These are phyloP conservation scores for Hymenoscyphus linearis DNA, from an alignment of 2,329 filamentous ascomycete genomes.

Conservation along the genomic window DNA sequence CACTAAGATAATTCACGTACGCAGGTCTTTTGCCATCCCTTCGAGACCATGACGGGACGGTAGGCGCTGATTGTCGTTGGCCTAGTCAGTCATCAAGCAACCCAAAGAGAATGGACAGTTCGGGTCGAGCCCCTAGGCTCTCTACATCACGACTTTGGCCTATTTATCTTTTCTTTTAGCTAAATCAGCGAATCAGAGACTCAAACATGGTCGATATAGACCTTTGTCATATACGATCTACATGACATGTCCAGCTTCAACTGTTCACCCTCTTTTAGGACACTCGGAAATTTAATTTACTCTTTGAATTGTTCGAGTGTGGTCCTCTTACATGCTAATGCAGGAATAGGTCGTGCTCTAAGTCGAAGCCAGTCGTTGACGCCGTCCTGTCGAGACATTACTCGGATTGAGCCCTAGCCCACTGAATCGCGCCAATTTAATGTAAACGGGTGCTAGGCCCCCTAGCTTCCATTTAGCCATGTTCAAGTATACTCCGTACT, in stretches of 20 bases:
- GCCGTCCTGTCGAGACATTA: background rate
- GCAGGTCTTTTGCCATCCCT: background rate
- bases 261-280: too few relatives aligned
- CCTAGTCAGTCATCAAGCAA: background rate
- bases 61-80: background rate
- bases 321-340: background rate
- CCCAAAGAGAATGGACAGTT: too few relatives aligned
- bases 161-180: too few relatives aligned
- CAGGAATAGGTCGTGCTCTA: background rate
- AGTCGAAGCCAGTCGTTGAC: background rate
- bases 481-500: background rate
- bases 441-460: conserved; percentile 3
- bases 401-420: background rate
- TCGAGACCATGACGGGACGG: background rate
- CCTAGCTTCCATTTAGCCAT: background rate
- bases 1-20: background rate
- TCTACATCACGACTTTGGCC: too few relatives aligned
- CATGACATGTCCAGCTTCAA: too few relatives aligned
- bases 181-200: too few relatives aligned
- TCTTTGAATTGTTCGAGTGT: background rate
- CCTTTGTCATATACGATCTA: too few relatives aligned
- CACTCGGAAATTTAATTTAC: background rate
- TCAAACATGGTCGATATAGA: too few relatives aligned
- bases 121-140: too few relatives aligned
- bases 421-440: conserved; percentile 1